Evolutionary conservation across 2,329 filamentous ascomycete species (phyloP), one percentile per base, ranked within the genome.

Genomic region (Colletotrichum lentis): DNA sequence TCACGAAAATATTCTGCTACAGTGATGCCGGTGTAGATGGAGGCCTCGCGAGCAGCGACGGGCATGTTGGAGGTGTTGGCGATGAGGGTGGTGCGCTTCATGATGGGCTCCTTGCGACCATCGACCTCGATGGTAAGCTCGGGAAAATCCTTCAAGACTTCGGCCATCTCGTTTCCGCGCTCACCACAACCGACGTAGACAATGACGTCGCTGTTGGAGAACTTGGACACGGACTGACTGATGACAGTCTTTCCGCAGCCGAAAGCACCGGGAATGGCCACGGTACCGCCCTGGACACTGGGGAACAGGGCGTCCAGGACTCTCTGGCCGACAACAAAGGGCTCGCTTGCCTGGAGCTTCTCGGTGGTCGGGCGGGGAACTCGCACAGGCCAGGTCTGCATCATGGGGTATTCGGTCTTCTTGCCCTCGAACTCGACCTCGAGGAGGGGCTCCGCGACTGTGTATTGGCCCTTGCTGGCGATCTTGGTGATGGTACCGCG

Each of bases 21-120:
- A 0, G 93, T 97, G 72, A 97, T 97, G 57, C 88, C 96, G 3
- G 96, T 99, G 83, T 99, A 99, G 78, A 99, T 99, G 72, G 96
- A 99, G 66, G 96, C 96, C 81, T 99, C 96, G 83, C 96, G 93
- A 70, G 96, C 96, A 72, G 96, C 96, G 76, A 99, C 96, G 70
- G 96, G 96, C 96, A 99, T 99, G 86, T 99, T 99, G 75, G 96
- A 99, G 50, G 96, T 99, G 83, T 99, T 99, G 80, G 96, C 96
- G 77, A 99, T 98, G 70, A 99, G 87, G 24, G 94, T 96, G 18
- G 96, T 99, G 80, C 96, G 95, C 89, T 99, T 99, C 96, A 99
- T 99, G 85, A 99, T 99, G 73, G 95, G 94, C 80, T 99, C 96
- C 82, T 95, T 91, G 77, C 95, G 93, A 75, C 96, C 96, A 50